A percentile compares a stretch with the other conserved stretches of the same genome.
Conservation (phyloP, 148 eudicot genomes). For the Arctostaphylos glauca region DNA sequence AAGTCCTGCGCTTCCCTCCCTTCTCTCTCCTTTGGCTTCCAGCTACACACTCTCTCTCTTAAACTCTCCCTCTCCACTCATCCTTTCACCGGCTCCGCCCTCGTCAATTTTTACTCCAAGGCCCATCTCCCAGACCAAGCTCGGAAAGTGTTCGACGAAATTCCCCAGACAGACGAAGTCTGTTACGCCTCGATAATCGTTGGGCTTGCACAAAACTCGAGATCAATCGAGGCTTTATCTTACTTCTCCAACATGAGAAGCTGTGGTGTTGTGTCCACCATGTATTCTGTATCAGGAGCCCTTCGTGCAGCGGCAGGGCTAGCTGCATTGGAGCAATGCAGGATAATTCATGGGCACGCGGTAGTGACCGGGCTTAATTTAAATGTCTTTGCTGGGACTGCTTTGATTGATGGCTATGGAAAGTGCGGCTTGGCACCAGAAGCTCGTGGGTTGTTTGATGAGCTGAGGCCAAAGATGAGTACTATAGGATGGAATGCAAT, state of each 20-base stretch:
- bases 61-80: conserved; percentile 33
- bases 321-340: conserved; percentile 62
- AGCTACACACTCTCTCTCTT: conserved; percentile 38
- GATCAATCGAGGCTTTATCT: background rate
- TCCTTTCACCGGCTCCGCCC: conserved; percentile 46
- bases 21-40: conserved; percentile 34
- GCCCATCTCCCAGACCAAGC: conserved; percentile 34
- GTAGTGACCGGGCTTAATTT: background rate
- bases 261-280: conserved; percentile 33
- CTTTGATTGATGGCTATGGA: conserved; percentile 60
- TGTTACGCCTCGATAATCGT: conserved; percentile 56
- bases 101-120: conserved; percentile 46
- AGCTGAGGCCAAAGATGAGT: conserved; percentile 11
- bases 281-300: conserved; percentile 60
- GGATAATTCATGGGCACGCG: conserved; percentile 44
- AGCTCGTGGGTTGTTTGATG: conserved; percentile 56
- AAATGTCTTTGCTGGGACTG: background rate
- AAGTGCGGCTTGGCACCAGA: conserved; percentile 61
- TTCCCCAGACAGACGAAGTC: conserved; percentile 43
- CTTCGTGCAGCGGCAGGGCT: conserved; percentile 44
- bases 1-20: conserved; percentile 44
- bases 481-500: conserved; percentile 64
- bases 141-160: conserved; percentile 62
- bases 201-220: conserved; percentile 28
- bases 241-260: background rate